Conservation (phyloP, 148 eudicot genomes). For the Oxyria digyna region DNA sequence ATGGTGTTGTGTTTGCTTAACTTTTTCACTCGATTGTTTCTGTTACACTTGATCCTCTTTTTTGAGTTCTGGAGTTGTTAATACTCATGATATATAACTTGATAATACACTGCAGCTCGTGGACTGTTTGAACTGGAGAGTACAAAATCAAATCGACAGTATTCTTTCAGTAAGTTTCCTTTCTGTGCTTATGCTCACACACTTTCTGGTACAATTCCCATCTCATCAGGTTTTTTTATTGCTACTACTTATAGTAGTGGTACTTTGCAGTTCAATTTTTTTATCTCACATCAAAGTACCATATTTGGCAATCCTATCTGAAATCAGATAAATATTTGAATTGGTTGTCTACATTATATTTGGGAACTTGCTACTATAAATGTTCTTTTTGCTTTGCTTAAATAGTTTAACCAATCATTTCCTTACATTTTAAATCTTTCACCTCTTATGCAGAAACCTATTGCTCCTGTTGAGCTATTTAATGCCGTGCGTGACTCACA, state of each 20-base stretch:
- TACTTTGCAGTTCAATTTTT: neutral
- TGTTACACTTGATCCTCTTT: neutral
- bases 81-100: neutral
- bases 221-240: neutral
- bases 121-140: constrained; percentile 49
- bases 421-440: neutral
- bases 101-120: constrained; percentile 29
- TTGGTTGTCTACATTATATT: neutral
- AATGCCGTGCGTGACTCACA: constrained; percentile 26
- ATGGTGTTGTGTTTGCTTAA: constrained; percentile 25
- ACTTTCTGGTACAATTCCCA: neutral
- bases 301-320: neutral
- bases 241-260: neutral
- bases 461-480: constrained; percentile 17
- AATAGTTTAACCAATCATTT: neutral
- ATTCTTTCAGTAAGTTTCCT: constrained; percentile 34
- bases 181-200: neutral
- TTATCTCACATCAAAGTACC: neutral
- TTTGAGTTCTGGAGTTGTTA: neutral
- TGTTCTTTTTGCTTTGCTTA: neutral
- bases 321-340: neutral
- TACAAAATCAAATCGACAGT: constrained; percentile 39
- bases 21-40: neutral
- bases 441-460: constrained; percentile 17
- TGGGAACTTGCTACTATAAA: neutral